Evolutionary conservation across 768 basidiomycete genomes (phyloP).

Genomic region (Trametes coccinea): DNA sequence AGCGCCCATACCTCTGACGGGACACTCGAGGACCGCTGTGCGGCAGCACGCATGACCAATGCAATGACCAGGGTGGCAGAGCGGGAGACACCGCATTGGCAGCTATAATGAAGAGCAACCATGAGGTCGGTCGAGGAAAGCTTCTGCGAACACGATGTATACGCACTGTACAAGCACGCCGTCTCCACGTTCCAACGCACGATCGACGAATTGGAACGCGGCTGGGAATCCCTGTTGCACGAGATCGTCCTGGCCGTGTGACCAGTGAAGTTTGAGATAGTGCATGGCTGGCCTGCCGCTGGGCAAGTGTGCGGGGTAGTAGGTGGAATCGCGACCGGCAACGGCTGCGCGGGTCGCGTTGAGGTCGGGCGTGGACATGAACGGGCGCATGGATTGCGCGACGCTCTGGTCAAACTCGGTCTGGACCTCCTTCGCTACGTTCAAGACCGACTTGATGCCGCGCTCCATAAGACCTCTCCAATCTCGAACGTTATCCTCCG

Average conservation of each 20-base stretch:
- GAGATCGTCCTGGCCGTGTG: constrained; percentile 90
- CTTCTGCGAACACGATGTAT: constrained; percentile 2
- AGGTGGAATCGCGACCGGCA: constrained; percentile 43
- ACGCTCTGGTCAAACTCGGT: constrained; percentile 60
- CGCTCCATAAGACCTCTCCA: constrained; percentile 69
- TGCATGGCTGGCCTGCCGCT: constrained; percentile 78
- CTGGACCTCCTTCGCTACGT: constrained; percentile 90
- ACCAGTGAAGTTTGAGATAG: constrained; percentile 90
- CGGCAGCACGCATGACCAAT: constrained; percentile 91
- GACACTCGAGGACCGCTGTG: constrained; percentile 60
- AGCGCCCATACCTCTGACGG: constrained; percentile 76
- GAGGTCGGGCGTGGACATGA: constrained; percentile 71
- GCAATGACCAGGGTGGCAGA: constrained; percentile 90
- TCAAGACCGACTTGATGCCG: constrained; percentile 79
- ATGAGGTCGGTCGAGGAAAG: constrained; percentile 1
- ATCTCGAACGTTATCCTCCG: constrained; percentile 88
- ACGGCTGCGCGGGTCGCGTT: constrained; percentile 36
- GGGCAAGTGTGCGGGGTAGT: constrained; percentile 64
- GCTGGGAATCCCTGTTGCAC: constrained; percentile 75
- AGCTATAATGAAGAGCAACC: constrained; percentile 46
- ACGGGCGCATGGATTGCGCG: constrained; percentile 54
- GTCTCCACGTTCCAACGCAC: constrained; percentile 70
- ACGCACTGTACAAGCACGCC: constrained; percentile 86
- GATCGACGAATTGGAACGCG: constrained; percentile 82
- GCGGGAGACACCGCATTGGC: constrained; percentile 91